Base-by-base conservation (phyloP, 2,329 filamentous ascomycete genomes). In the Ceratocystis destructans region DNA sequence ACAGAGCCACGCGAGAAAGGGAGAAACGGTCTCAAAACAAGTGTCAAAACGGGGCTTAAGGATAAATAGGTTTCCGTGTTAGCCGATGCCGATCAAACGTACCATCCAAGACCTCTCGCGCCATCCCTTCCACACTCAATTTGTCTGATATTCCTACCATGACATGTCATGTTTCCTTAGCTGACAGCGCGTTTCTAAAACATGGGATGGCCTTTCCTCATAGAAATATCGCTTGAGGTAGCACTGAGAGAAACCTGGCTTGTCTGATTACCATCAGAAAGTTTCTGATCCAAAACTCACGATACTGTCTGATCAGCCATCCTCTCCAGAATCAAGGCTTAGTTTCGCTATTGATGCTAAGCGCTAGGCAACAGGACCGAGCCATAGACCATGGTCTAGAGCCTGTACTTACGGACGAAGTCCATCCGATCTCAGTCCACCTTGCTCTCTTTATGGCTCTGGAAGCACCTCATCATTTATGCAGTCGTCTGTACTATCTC, bases 11-110 rank as follows among this genome's bases (percentile, higher is more conserved):
- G 10, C 10, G 37, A 41, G 37, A 12, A 17, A 33, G 28, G 17
- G 28, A 59, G 28, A 31, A 17, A 37, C n/a, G 2, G 53, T 59
- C 53, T 37, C 53, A 37, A n/a, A 12, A n/a, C 53, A 41, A 59
- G 53, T 59, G 28, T 59, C 53, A 59, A 59, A 31, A 33, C 17
- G 53, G 53, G n/a, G 22, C 28, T 12, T 12, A 41, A 4, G 37
- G 37, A 41, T 5, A 33, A 37, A 31, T 37, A 28, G 53, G 20
- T 8, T 53, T 53, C 48, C 5, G 20, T 53, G 53, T 8, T 37
- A 59, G 53, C 53, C 53, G 53, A 59, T 17, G 53, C 22, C 53
- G 53, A 59, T 59, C 53, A 59, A 59, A 59, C 53, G 37, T 4
- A 33, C 53, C 5, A 17, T 8, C 53, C 28, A 31, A n/a, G 25